phyloP scores from a whole-genome alignment of 306 rosid species.

The Prunus persica region DNA sequence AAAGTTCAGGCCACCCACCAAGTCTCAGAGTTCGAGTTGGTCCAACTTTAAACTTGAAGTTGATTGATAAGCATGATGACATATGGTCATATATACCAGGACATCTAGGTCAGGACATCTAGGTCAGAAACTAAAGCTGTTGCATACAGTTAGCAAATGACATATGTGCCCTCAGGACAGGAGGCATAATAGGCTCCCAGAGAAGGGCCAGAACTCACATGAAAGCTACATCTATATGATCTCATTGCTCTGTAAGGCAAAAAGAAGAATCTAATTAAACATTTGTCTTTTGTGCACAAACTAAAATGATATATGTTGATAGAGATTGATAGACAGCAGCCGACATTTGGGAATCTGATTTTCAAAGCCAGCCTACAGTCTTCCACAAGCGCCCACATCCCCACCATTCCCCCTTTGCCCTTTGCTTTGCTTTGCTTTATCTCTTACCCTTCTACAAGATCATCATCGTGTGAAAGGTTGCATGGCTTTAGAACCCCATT shows the following conservation, averaged over 20 bases:
- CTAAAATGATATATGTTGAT: constrained; percentile 23
- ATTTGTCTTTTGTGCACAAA: constrained; percentile 76
- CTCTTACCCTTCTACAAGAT: constrained; percentile 18
- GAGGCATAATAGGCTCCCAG: constrained; percentile 8
- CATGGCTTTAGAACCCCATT: constrained; percentile 66
- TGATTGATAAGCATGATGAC: neutral
- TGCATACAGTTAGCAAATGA: neutral
- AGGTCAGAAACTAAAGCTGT: constrained; percentile 1
- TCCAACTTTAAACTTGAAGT: constrained; percentile 13
- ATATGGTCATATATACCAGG: neutral
- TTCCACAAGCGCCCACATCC: constrained; percentile 22
- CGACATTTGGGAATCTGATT: constrained; percentile 57
- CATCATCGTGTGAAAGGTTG: constrained; percentile 74
- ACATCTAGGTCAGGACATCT: neutral
- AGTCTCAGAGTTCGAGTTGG: neutral
- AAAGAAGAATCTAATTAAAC: constrained; percentile 39
- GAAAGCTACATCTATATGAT: constrained; percentile 38
- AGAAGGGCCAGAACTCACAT: constrained; percentile 38
- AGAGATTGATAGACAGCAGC: constrained; percentile 15
- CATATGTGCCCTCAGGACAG: constrained; percentile 9
- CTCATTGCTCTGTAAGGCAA: constrained; percentile 17
- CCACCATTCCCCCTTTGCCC: constrained; percentile 15
- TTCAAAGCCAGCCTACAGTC: constrained; percentile 20
- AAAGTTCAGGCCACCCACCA: neutral
- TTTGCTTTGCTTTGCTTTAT: constrained; percentile 17